Percentiles rank a stretch among this genome's conserved stretches.
Evolutionary conservation across 108 stramenopile species (phyloP).

Genomic region (Pseudonitzschia multiseries): DNA sequence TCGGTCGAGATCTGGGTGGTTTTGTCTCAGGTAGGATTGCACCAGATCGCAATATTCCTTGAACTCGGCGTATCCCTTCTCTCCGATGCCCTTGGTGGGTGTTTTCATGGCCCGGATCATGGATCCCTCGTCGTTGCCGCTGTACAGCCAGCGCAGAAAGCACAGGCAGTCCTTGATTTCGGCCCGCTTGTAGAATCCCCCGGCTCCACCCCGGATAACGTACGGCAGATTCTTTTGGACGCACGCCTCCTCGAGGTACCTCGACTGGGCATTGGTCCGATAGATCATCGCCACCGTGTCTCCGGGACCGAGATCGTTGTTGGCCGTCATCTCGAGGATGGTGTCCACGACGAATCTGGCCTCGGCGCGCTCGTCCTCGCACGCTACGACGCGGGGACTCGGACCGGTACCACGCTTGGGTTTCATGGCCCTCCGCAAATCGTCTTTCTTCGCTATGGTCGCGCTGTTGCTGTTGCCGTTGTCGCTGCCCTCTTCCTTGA

Average conservation of each 20-base stretch:
- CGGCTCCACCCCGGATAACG: conserved; percentile 69
- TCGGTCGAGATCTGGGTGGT: conserved; percentile 12
- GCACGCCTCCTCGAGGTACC: conserved; percentile 87
- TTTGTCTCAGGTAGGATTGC: conserved; percentile 27
- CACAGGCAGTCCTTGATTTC: conserved; percentile 82
- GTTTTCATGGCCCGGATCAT: conserved; percentile 74
- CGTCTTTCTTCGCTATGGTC: conserved; percentile 14
- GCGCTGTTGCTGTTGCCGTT: not conserved
- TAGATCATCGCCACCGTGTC: conserved; percentile 81
- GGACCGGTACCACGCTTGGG: conserved; percentile 76
- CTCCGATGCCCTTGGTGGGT: conserved; percentile 73
- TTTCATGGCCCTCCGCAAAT: conserved; percentile 69
- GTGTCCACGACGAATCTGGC: conserved; percentile 69
- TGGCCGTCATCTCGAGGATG: conserved; percentile 57
- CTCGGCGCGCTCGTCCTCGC: conserved; percentile 69
- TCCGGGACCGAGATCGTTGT: conserved; percentile 35
- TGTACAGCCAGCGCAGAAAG: conserved; percentile 72
- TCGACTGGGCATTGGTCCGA: conserved; percentile 90
- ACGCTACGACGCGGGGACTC: conserved; percentile 65
- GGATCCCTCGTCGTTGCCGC: conserved; percentile 63
- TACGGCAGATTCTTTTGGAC: conserved; percentile 72
- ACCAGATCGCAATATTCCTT: conserved; percentile 58
- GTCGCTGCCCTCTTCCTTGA: conserved; percentile 10
- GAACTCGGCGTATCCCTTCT: conserved; percentile 58
- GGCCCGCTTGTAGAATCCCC: conserved; percentile 73